Evolutionary conservation across 1,139 yeast species (phyloP), one percentile per base, ranked within the genome.

Genomic region (Nakaseomyces nivariensis): DNA sequence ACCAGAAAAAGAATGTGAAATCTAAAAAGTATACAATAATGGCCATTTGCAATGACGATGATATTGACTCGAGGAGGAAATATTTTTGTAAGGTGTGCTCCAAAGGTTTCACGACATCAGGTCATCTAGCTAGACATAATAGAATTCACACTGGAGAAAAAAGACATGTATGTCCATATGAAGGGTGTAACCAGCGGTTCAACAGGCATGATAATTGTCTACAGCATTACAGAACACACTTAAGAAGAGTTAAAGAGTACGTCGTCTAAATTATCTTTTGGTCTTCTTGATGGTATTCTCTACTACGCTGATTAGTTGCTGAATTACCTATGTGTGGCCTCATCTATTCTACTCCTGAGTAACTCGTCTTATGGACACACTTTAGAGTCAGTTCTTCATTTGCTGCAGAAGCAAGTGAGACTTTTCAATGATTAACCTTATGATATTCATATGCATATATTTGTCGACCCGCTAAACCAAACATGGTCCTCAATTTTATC

Each of bases 171-270:
- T 89, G 97, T 67, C 95, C 95, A 0, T 80, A 77, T 70, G 85
- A 85, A 25, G 82, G 84, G 10, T 89, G 97, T 68, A 79, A 74
- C 11, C 94, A 95, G 27, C 71, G 89, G 48, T 89, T 89, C 66
- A 89, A 96, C 45, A 77, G 97, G 60, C 96, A 88, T 65, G 97
- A 89, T 66, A 89, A 89, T 66, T 88, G 96, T 68, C 85, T 86
- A 83, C 96, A 89, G 66, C 97, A 89, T 64, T 85, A 78, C 67
- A 79, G 88, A 62, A 87, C 95, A 3, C 96, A 88, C 64, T 47
- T 63, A 34, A 57, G 51, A 41, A 54, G 37, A n/a, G 4, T 43
- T 17, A 43, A 32, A 11, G 46, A 43, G 17, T 43, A 43, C 22
- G 9, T 32, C 5, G 46, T 33, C 13, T 32, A 24, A 31, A 17